phyloP scores from a whole-genome alignment of 192 early-diverging fungal species.

The Entrophospora sp. region DNA sequence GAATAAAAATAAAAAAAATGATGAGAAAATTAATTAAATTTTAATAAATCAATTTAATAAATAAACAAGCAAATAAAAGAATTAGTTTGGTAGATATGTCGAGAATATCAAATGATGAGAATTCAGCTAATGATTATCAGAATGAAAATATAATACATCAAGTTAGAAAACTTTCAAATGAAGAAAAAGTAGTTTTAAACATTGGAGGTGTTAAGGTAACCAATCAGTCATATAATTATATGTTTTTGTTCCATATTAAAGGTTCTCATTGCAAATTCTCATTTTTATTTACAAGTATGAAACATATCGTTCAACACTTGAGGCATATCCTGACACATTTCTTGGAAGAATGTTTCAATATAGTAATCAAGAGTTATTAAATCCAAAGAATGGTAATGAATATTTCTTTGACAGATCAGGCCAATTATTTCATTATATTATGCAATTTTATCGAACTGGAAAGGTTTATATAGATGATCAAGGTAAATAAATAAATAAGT shows the following conservation, averaged over 20 bases:
- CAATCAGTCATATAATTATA: background rate
- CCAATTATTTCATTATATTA: conserved; percentile 1
- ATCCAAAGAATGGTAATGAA: conserved; percentile 1
- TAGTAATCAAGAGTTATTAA: background rate
- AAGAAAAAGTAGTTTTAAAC: background rate
- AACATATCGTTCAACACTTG: conserved; percentile 6
- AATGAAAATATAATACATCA: too few species aligned
- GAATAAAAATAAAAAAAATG: too few species aligned
- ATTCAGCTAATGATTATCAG: too few species aligned
- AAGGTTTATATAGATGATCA: background rate
- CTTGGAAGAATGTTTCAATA: conserved; percentile 10
- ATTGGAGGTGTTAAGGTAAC: conserved; percentile 6
- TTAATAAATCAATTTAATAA: too few species aligned
- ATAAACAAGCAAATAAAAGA: too few species aligned
- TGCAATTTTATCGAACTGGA: conserved; percentile 17
- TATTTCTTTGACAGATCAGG: conserved; percentile 10
- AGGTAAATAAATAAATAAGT: background rate
- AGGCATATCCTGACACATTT: background rate
- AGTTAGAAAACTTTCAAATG: too few species aligned
- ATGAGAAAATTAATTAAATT: too few species aligned
- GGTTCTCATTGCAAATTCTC: background rate
- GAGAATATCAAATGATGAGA: too few species aligned
- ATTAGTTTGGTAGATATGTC: too few species aligned
- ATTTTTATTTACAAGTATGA: conserved; percentile 4
- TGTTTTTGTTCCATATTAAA: background rate